Base-by-base conservation (phyloP, 192 early-diverging fungal genomes). In the Coemansia sp. region DNA sequence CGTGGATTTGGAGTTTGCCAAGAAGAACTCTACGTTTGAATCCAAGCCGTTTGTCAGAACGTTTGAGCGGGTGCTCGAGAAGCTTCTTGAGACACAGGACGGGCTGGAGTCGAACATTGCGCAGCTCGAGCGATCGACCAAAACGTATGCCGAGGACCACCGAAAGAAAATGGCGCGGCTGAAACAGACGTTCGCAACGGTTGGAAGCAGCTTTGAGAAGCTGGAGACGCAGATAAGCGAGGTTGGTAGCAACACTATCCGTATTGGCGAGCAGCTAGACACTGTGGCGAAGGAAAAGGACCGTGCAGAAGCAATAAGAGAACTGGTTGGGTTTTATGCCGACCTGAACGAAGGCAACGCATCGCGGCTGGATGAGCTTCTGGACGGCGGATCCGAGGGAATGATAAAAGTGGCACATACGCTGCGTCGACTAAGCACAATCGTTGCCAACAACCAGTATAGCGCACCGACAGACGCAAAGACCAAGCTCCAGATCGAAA, bases 221-320 rank as follows among this genome's bases (percentile, higher is more conserved):
- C 81, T 99, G 45, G 95, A 99, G 75, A 84, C 84, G 28, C 86
- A 94, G 56, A 89, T 98, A 37, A 89, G 89, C 59, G 91, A 96
- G 74, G 94, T 99, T 9, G 92, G 95, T 71, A 95, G 92, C 66
- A 97, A 95, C 23, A 94, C 95, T n/a, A 91, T 98, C 43, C 86
- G 93, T 55, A 95, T 99, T 67, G 94, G 97, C 60, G 97, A 99
- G 72, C 95, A 99, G 81, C 85, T 99, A 40, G 97, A 99, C 70
- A 95, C 90, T 0, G 92, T 97, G 43, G 94, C 96, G 71, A 94
- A 91, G 65, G 95, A 99, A 59, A 82, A 92, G 59, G 86, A 89
- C 62, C 87, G 92, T 2, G 95, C 95, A 0, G 86, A 89, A 23
- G 92, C 97, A 46, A 91, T 94, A 29, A 87, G 91, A 59, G 93